Base-by-base conservation (phyloP, 768 basidiomycete genomes). In the Leccinum aurantiacum region DNA sequence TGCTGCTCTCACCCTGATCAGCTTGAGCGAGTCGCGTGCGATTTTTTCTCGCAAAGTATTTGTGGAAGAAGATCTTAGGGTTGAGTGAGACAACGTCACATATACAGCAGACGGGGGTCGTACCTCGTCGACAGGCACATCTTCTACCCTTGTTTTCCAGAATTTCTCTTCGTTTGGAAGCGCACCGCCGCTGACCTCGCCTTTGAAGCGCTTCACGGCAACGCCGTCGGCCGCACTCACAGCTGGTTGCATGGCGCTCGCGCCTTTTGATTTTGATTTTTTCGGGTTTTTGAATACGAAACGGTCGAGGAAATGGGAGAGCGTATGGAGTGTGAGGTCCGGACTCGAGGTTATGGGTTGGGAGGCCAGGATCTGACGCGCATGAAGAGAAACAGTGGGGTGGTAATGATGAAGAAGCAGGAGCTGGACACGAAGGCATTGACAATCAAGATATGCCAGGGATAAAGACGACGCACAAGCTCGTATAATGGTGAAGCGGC, bases 231-330 rank as follows among this genome's bases (percentile, higher is more conserved):
- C 65, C 1, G 79, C 80, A 52, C 81, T 82, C 6, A 90, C 89
- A 1, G 88, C 86, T n/a, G 94, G 94, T 76, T 99, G 96, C 97
- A 98, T 98, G 57, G 91, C 90, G 62, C 89, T 92, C 0, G 85
- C 80, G n/a, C 95, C 95, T 69, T 87, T 89, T 8, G 83, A 77
- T 58, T 78, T 80, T 2, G 75, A 63, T 66, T 89, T 87, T 78
- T 98, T 98, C 1, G 95, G 88, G 71, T 98, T 98, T 74, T 95
- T 93, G 79, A 93, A 98, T 47, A 98, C 92, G 76, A 98, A 98
- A 3, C 95, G 86, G 71, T 98, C 97, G 44, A 98, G 83, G 84
- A 99, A 98, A 67, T 95, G 92, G 1, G 91, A 88, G 24, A 98
- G 84, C 1, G 95, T 95, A 77, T 97, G 95, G 58, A 94, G 86